phyloP scores from a whole-genome alignment of 2,329 filamentous ascomycete genomes.

The Curvularia verruculosa region DNA sequence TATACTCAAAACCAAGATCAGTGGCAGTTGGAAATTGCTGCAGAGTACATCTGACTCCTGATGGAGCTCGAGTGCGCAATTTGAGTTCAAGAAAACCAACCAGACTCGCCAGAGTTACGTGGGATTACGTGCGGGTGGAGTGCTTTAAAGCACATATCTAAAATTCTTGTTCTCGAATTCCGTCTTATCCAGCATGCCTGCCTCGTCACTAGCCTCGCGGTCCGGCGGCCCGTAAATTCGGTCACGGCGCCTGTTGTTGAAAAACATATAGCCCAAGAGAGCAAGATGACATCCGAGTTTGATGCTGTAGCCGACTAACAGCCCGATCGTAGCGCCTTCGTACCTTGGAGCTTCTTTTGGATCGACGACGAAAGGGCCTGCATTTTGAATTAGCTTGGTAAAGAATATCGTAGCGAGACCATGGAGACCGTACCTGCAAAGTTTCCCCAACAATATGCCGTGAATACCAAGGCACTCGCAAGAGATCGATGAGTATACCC shows the following conservation, averaged over 20 bases:
- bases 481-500: constrained; percentile 58
- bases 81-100: no score
- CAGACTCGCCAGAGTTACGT: no score
- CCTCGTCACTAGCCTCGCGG: constrained; percentile 38
- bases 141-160: constrained; percentile 44
- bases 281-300: constrained; percentile 46
- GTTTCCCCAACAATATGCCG: constrained; percentile 52
- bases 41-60: no score
- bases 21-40: no score
- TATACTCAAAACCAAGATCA: no score
- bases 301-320: constrained; percentile 51
- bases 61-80: no score
- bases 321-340: constrained; percentile 24
- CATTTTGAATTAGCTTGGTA: not conserved
- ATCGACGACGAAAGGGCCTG: constrained; percentile 50
- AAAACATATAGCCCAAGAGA: constrained; percentile 48
- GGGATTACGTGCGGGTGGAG: no score
- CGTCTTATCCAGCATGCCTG: constrained; percentile 51
- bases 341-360: constrained; percentile 46
- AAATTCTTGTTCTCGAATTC: constrained; percentile 55
- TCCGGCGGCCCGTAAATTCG: not conserved
- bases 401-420: not conserved
- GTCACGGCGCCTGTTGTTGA: constrained; percentile 44
- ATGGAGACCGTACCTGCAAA: constrained; percentile 40
- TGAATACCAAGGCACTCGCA: constrained; percentile 55